Evolutionary conservation across 371 early-diverging fungal species (phyloP).

Genomic region (Blakeslea trispora): DNA sequence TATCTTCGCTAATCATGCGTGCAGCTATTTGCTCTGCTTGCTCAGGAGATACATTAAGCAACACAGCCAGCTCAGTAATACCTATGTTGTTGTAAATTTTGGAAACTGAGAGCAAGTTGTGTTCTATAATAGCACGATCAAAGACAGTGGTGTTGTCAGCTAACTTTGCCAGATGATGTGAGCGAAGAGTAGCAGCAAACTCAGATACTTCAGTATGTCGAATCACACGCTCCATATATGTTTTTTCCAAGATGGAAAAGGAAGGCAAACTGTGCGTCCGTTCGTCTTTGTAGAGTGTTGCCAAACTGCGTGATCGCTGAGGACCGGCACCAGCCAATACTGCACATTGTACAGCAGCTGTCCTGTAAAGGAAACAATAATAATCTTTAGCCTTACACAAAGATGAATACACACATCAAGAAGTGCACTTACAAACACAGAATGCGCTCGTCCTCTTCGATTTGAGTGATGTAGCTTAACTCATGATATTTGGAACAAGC

Average conservation of each 20-base stretch:
- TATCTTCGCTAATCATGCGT: conserved; percentile 89
- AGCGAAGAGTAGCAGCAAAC: conserved; percentile 71
- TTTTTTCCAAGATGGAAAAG: conserved; percentile 84
- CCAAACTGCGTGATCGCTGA: conserved; percentile 82
- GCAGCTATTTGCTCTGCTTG: conserved; percentile 86
- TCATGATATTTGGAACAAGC: conserved; percentile 86
- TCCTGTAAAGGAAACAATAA: too few relatives aligned
- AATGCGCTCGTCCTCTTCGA: conserved; percentile 68
- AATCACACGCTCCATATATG: conserved; percentile 88
- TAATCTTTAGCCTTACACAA: not conserved
- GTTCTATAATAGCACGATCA: conserved; percentile 92
- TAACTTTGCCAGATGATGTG: conserved; percentile 77
- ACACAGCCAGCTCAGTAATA: conserved; percentile 78
- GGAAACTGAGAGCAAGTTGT: conserved; percentile 86
- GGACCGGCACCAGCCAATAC: conserved; percentile 93
- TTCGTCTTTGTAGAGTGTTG: conserved; percentile 92
- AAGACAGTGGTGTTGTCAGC: conserved; percentile 82
- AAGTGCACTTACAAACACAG: conserved; percentile 56
- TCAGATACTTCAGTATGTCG: conserved; percentile 75
- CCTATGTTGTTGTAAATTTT: conserved; percentile 89
- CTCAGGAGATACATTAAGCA: conserved; percentile 75
- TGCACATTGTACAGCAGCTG: conserved; percentile 77
- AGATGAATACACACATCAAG: not conserved
- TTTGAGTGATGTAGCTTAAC: conserved; percentile 69
- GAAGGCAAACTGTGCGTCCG: conserved; percentile 69